Base-by-base conservation (phyloP, 2,329 filamentous ascomycete species). In the Hortaea sp. region DNA sequence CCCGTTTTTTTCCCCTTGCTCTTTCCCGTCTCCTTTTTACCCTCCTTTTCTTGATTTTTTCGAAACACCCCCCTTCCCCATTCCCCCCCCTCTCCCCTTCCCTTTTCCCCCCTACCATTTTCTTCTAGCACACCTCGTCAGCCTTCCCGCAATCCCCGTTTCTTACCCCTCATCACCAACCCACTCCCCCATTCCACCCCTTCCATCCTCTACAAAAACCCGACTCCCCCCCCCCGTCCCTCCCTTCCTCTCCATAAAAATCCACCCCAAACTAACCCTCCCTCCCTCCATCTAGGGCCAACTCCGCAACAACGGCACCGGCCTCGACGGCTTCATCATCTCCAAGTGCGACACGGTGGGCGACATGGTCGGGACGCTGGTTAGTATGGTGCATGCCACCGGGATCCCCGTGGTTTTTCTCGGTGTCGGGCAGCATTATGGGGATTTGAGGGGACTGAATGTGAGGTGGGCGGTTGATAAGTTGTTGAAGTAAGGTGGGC, bases 311-410 rank as follows among this genome's bases (percentile, higher is more conserved):
- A 55, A 58, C 29, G 94, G 92, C 30, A 74, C 90, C 47, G 78
- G 79, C 29, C 75, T 98, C 34, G 94, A 98, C 67, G 92, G 92
- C 5, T 98, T 98, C 67, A 95, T 98, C 63, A 95, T 98, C 58
- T 90, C 84, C 50, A 98, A 98, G 69, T 97, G 92, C 65, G 92
- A 98, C 69, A 98, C 92, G 0, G 94, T 98, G 34, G 94, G 92
- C n/a, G 90, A 95, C 69, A 97, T 97, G 89, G 88, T 95, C 39
- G 88, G 83, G 2, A 95, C 90, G 2, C 73, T 98, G 53, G 92
- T 98, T 52, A 95, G 87, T 64, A 90, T 98, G 73, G 90, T 98
- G 35, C 90, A 97, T 69, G 90, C 92, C 3, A 98, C 94, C 3
- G 59, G 29, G 29, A 94, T 98, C 40, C 94, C 94, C 0, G 88